These are phyloP conservation scores for Teunomyces atbi DNA, from an alignment of 805 yeast genomes.

Conservation along the genomic window DNA sequence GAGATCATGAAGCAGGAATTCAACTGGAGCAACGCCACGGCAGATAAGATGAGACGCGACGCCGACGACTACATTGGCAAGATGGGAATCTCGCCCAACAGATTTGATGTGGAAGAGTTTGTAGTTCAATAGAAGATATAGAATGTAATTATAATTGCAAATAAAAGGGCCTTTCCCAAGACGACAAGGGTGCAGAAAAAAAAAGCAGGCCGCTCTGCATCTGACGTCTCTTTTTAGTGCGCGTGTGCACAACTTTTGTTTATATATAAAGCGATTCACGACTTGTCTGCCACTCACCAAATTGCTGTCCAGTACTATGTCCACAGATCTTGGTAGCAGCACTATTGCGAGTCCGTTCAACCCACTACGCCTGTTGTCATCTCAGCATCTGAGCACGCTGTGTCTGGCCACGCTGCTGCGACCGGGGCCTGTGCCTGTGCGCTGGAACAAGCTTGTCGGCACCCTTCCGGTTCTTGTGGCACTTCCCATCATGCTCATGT, in stretches of 20 bases:
- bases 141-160: not conserved
- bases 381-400: too few species aligned
- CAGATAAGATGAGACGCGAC: slow-evolving; percentile 49
- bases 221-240: not conserved
- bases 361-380: not conserved
- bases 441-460: slow-evolving; percentile 6
- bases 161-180: not conserved
- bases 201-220: not conserved
- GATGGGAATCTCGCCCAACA: slow-evolving; percentile 47
- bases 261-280: not conserved
- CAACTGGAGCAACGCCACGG: slow-evolving; percentile 65
- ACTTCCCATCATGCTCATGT: slow-evolving; percentile 28
- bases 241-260: not conserved
- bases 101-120: slow-evolving; percentile 17
- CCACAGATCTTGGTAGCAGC: not conserved
- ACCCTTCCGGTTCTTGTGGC: slow-evolving; percentile 35
- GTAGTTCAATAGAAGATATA: slow-evolving; percentile 13
- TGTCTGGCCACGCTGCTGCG: not conserved
- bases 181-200: not conserved
- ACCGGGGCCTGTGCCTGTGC: not conserved
- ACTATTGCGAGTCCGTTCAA: not conserved
- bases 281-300: not conserved
- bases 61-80: slow-evolving; percentile 60
- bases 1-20: slow-evolving; percentile 80
- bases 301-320: not conserved